Conservation (phyloP, 352 stramenopile genomes). For the Phytophthora constricta region DNA sequence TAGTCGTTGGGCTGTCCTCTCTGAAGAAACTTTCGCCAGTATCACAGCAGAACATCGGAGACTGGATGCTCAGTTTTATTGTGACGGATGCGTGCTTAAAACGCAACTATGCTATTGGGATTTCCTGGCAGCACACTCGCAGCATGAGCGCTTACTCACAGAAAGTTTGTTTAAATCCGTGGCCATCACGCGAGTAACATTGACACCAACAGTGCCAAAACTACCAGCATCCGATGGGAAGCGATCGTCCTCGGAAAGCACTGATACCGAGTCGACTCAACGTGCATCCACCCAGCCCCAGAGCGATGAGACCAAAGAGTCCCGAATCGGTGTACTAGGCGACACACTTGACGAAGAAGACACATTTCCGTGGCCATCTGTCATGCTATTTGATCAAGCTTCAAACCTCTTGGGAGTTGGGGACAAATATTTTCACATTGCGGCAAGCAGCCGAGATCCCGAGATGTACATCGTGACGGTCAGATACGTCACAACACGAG, state of each 20-base stretch:
- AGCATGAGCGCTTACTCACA: slow-evolving; percentile 49
- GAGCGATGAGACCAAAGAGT: no score
- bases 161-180: slow-evolving; percentile 59
- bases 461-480: slow-evolving; percentile 62
- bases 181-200: slow-evolving; percentile 22
- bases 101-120: slow-evolving; percentile 64
- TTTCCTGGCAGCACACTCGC: slow-evolving; percentile 58
- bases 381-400: slow-evolving; percentile 52
- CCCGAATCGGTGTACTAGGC: no score
- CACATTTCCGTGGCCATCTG: slow-evolving; percentile 26
- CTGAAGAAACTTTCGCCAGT: slow-evolving; percentile 22
- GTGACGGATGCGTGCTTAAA: slow-evolving; percentile 43
- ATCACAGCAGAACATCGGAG: slow-evolving; percentile 10
- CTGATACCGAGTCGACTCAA: background rate
- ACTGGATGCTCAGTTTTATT: slow-evolving; percentile 71
- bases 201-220: background rate
- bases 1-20: slow-evolving; percentile 64
- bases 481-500: slow-evolving; percentile 26
- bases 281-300: slow-evolving; percentile 5
- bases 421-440: slow-evolving; percentile 51
- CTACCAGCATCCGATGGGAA: background rate
- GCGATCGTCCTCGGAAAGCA: slow-evolving; percentile 5
- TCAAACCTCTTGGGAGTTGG: slow-evolving; percentile 59
- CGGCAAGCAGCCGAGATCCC: slow-evolving; percentile 51
- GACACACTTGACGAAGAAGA: slow-evolving; percentile 22